Base-by-base conservation (phyloP, 257 asterid species). In the Solanum microdontum region DNA sequence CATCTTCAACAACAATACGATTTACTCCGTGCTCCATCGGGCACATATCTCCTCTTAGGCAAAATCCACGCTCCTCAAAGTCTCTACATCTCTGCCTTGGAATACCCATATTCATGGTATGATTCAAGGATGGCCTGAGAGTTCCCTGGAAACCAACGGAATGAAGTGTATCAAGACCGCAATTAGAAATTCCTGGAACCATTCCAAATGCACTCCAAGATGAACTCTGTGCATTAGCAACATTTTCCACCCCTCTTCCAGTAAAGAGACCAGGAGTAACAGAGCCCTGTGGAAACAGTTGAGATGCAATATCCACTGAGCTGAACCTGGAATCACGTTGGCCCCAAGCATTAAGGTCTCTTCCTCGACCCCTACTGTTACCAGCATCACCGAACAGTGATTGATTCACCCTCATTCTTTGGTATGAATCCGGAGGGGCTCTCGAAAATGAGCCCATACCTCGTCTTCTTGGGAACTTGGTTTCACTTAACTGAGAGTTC, bases 11-110 rank as follows among this genome's bases (percentile, higher is more conserved):
- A 91, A 97, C 98, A 91, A 97, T 97, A 79, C 96, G 99, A 89
- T 97, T 95, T 80, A 97, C 93, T 72, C 99, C 98, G 88, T 97
- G 99, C 89, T 97, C 98, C 99, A 97, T 94, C 0, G 98, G 98
- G 89, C 99, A 97, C 97, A 97, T 97, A 90, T 95, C 98, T 69
- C 99, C 99, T 91, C 99, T 94, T 90, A 97, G 91, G 92, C 98
- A 97, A 95, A 96, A 97, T 82, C 99, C 99, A 87, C 98, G 99
- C 88, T 97, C 99, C 93, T 97, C 99, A 88, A 97, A 97, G 92
- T 97, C 99, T 91, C 99, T 93, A 89, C 99, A 97, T 86, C 97
- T 88, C 90, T 92, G 98, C 83, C 94, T 55, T 55, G 66, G 66
- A 55, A 55, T 91, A 86, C 97, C 97, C 85, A 94, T 87, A 87